A percentile compares a stretch with the other conserved stretches of the same genome.
phyloP scores from a whole-genome alignment of 148 eudicot species.

The Polygonum maritimum region DNA sequence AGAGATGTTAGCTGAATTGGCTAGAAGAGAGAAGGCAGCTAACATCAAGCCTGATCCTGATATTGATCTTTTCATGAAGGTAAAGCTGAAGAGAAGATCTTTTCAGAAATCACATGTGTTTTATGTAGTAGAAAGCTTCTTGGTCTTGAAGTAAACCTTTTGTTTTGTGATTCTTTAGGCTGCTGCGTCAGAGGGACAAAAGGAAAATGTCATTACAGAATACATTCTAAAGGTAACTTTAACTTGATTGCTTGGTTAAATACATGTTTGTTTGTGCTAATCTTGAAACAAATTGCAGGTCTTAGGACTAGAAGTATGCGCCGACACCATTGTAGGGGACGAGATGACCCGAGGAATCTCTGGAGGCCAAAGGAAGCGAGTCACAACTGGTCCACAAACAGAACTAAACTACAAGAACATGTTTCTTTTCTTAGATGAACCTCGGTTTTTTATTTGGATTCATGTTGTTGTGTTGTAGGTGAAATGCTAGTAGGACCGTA shows the following conservation, averaged over 20 bases:
- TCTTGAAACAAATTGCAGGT: conserved; percentile 11
- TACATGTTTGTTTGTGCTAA: background rate
- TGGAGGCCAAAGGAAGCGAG: conserved; percentile 42
- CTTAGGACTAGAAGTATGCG: conserved; percentile 37
- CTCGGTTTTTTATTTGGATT: background rate
- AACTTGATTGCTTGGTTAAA: background rate
- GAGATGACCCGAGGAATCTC: conserved; percentile 41
- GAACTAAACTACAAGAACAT: background rate
- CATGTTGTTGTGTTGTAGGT: conserved; percentile 19
- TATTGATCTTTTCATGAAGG: conserved; percentile 47
- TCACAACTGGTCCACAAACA: conserved; percentile 27
- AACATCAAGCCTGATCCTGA: conserved; percentile 35
- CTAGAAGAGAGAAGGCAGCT: conserved; percentile 40
- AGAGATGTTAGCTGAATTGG: conserved; percentile 33
- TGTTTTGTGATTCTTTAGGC: conserved; percentile 13
- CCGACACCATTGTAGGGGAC: conserved; percentile 33
- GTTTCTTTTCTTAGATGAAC: background rate
- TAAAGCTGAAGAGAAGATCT: background rate
- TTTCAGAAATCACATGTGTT: too few relatives aligned
- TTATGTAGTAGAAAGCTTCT: background rate
- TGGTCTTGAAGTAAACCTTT: background rate
- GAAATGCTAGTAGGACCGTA: conserved; percentile 53
- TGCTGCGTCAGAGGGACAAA: conserved; percentile 21
- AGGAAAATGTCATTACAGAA: conserved; percentile 21
- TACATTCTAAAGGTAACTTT: conserved; percentile 26